Evolutionary conservation across 2,329 filamentous ascomycete genomes (phyloP).

Genomic region (Xylariaceae sp.): DNA sequence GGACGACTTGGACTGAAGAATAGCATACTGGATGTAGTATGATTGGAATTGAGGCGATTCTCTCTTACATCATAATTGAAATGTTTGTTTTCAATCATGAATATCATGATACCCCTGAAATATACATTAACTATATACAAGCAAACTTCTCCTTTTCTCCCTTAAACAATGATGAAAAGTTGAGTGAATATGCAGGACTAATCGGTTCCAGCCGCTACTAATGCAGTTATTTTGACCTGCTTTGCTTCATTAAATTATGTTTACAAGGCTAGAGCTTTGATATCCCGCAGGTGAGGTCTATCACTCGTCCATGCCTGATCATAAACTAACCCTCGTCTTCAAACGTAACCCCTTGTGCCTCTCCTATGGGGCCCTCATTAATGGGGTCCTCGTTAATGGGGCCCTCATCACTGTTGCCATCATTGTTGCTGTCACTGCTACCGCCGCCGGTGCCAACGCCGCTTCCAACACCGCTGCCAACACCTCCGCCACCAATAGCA

Average conservation of each 20-base stretch:
- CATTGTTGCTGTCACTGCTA: not conserved
- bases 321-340: constrained; percentile 8
- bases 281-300: not conserved
- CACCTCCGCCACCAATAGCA: constrained; percentile 15
- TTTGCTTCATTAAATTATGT: constrained; percentile 19
- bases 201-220: not conserved
- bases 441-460: constrained; percentile 12
- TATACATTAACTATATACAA: not conserved
- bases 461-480: constrained; percentile 7
- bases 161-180: constrained; percentile 7
- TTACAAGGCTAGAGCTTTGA: constrained; percentile 16
- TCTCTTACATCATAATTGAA: not conserved
- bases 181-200: not conserved
- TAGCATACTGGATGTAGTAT: not conserved
- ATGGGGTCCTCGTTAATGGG: not conserved
- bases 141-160: not conserved
- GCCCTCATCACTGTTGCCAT: not conserved
- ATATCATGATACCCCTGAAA: not conserved
- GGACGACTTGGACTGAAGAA: not conserved
- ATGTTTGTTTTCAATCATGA: not conserved
- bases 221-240: constrained; percentile 4
- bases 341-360: constrained; percentile 3
- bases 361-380: constrained; percentile 1
- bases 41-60: too few species aligned
- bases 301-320: not conserved